Percentiles rank a stretch among this genome's conserved stretches.
phyloP scores from a whole-genome alignment of 495 filamentous ascomycete genomes.

The Aspergillus egyptiacus region DNA sequence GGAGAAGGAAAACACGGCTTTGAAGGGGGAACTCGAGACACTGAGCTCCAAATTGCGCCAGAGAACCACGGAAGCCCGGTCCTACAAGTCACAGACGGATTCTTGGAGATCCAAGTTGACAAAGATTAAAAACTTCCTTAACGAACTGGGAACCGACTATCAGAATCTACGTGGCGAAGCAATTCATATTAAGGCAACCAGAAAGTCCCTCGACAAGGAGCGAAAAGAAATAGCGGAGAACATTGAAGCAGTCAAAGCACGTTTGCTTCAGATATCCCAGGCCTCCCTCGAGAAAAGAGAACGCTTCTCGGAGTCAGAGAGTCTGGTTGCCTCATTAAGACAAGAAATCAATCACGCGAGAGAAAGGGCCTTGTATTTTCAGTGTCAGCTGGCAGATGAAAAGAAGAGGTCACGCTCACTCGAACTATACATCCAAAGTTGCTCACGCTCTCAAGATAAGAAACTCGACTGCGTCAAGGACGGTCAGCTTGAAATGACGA shows the following conservation, averaged over 20 bases:
- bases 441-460: slow-evolving; percentile 22
- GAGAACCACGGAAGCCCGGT: slow-evolving; percentile 15
- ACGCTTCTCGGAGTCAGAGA: slow-evolving; percentile 14
- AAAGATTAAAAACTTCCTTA: slow-evolving; percentile 31
- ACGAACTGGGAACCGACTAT: slow-evolving; percentile 31
- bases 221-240: slow-evolving; percentile 19
- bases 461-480: slow-evolving; percentile 22
- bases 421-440: slow-evolving; percentile 32
- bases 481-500: slow-evolving; percentile 24
- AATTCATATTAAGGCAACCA: slow-evolving; percentile 19
- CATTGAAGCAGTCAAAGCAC: slow-evolving; percentile 21
- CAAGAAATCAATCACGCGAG: slow-evolving; percentile 20
- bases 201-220: slow-evolving; percentile 22
- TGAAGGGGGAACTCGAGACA: slow-evolving; percentile 19
- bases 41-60: slow-evolving; percentile 16
- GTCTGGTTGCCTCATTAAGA: slow-evolving; percentile 12
- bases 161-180: slow-evolving; percentile 27
- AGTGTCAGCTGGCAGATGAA: slow-evolving; percentile 25
- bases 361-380: slow-evolving; percentile 10
- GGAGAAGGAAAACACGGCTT: slow-evolving; percentile 22
- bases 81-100: slow-evolving; percentile 20
- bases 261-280: slow-evolving; percentile 16
- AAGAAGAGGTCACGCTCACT: slow-evolving; percentile 23
- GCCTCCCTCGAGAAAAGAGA: slow-evolving; percentile 14
- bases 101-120: slow-evolving; percentile 31